Base-by-base conservation (phyloP, 2,329 filamentous ascomycete genomes). In the Microsporum ferrugineum region DNA sequence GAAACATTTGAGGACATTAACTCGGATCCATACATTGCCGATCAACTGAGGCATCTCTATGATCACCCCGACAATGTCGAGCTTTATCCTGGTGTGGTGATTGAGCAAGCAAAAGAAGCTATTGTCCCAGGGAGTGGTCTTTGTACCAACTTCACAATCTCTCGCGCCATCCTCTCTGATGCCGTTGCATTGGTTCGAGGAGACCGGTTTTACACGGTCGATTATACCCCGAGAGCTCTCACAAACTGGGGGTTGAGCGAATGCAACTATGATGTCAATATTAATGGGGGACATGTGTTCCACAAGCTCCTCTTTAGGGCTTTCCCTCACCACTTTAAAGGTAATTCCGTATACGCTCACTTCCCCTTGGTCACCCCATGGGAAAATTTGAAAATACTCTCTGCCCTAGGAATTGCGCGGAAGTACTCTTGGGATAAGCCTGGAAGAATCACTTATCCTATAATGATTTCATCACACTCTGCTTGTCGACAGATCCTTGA, bases 41-140 rank as follows among this genome's bases (percentile, higher is more conserved):
- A 79, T 33, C 74, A 78, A 7, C 75, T 87, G 2, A 78, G 81
- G 63, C 77, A 82, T 64, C 74, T 87, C 10, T 87, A 87, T 70
- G 78, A 80, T n/a, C 78, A 84, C 58, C 84, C 84, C 0, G 85
- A 87, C 65, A 82, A 81, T 69, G 83, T 89, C 12, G 86, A 89
- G 68, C 75, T 88, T 4, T 88, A 88, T 67, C 85, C 86, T 0
- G 86, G 86, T 4, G 72, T 88, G 0, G 80, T 88, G 62, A 68
- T 70, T n/a, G 73, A 75, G 63, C 72, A 75, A 63, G 69, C 69
- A 10, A 75, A 75, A 60, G 63, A 68, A 8, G 66, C 68, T 2
- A 65, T 72, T 65, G 66, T 65, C 27, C 73, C 73, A 10, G 73
- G 73, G 57, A 71, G 68, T 57, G 72, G 73, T 36, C 66, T 72